A percentile compares a stretch with the other conserved stretches of the same genome.
Conservation (phyloP, 2,329 filamentous ascomycete species). For the Colletotrichum cereale region DNA sequence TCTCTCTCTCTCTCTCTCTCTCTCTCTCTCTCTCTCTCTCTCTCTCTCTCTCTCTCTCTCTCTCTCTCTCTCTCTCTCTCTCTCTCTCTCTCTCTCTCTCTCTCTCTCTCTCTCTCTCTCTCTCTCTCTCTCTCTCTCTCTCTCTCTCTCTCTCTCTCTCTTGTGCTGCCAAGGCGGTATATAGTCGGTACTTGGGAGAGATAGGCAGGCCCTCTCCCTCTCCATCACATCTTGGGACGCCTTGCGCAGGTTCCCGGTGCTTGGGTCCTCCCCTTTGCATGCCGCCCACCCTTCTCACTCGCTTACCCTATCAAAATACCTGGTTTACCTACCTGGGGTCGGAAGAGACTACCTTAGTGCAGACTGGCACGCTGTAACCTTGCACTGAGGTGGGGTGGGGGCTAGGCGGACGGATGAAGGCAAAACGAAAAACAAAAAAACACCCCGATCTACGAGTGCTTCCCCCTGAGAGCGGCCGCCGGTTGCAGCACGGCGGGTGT, state of each 20-base stretch:
- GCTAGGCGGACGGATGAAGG: not conserved
- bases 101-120: not conserved
- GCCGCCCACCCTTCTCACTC: not conserved
- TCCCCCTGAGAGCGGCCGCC: slow-evolving; percentile 1
- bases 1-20: not conserved
- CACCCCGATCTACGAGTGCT: slow-evolving; percentile 6
- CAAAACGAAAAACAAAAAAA: not conserved
- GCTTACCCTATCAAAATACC: not conserved
- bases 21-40: not conserved
- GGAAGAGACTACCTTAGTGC: too few relatives aligned
- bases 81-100: not conserved
- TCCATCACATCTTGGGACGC: not conserved
- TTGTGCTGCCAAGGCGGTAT: slow-evolving; percentile 11
- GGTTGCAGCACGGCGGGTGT: slow-evolving; percentile 27
- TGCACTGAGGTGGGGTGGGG: not conserved
- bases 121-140: not conserved
- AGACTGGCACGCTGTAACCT: slow-evolving; percentile 5
- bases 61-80: not conserved
- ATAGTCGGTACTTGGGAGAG: slow-evolving; percentile 13
- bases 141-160: not conserved
- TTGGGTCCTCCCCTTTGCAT: slow-evolving; percentile 3
- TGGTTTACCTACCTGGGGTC: not conserved
- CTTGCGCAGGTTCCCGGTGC: slow-evolving; percentile 3
- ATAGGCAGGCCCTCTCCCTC: not conserved
- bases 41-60: not conserved